A percentile compares a stretch with the other conserved stretches of the same genome.
Evolutionary conservation across 192 early-diverging fungal species (phyloP).

Genomic region (Linnemannia schmuckeri): DNA sequence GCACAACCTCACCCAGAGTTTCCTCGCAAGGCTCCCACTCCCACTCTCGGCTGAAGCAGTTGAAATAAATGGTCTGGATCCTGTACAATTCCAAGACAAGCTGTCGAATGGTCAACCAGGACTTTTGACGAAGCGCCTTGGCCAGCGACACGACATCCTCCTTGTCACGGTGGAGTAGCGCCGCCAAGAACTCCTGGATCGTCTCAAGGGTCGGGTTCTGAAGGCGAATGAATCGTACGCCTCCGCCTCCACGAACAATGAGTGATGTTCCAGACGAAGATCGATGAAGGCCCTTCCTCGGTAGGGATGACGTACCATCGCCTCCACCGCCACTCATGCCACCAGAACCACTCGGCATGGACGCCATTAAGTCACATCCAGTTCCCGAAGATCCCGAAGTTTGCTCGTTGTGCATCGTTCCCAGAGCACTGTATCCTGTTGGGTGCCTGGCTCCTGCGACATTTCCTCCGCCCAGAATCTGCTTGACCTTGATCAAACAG

Average conservation of each 20-base stretch:
- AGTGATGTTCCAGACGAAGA: constrained; percentile 15
- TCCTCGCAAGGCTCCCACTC: constrained; percentile 24
- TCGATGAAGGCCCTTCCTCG: not conserved
- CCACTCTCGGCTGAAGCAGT: constrained; percentile 23
- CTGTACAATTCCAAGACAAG: constrained; percentile 40
- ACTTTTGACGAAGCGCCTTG: constrained; percentile 30
- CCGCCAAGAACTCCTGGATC: constrained; percentile 32
- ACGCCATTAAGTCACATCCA: not conserved
- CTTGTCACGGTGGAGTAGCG: constrained; percentile 28
- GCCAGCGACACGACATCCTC: constrained; percentile 26
- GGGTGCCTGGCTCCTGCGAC: constrained; percentile 12
- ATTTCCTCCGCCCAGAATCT: constrained; percentile 45
- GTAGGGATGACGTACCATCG: not conserved
- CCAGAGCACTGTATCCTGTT: constrained; percentile 21
- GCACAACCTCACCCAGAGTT: constrained; percentile 18
- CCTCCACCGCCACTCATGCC: not conserved
- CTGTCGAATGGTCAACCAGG: constrained; percentile 52
- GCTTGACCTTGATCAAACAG: constrained; percentile 45
- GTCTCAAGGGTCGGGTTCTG: constrained; percentile 31
- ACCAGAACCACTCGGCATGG: not conserved
- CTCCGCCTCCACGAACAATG: constrained; percentile 47
- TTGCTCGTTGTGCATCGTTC: constrained; percentile 32
- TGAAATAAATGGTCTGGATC: constrained; percentile 37
- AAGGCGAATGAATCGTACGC: constrained; percentile 45
- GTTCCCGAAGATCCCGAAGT: not conserved